phyloP scores from a whole-genome alignment of 2,329 filamentous ascomycete genomes.

The Fusarium sp. region DNA sequence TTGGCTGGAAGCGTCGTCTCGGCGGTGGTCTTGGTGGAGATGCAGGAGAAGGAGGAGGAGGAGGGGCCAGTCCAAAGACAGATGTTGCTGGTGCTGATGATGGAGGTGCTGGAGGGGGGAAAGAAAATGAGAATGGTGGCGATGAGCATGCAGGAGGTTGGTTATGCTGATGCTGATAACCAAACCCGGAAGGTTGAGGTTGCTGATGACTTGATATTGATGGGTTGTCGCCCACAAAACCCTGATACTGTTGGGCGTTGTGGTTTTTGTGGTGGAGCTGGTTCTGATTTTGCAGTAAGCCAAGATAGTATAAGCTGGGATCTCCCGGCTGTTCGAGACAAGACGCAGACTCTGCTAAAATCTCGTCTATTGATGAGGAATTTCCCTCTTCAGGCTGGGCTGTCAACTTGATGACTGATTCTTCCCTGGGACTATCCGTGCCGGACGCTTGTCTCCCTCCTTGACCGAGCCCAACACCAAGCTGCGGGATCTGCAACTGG shows the following conservation, averaged over 20 bases:
- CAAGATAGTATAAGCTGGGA: constrained; percentile 32
- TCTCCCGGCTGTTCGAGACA: constrained; percentile 22
- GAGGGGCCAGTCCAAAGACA: constrained; percentile 25
- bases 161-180: constrained; percentile 23
- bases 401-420: constrained; percentile 14
- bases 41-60: constrained; percentile 31
- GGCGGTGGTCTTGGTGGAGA: constrained; percentile 34
- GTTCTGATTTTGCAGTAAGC: constrained; percentile 33
- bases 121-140: constrained; percentile 24
- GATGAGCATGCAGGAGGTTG: constrained; percentile 24
- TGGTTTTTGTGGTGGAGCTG: constrained; percentile 20
- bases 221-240: constrained; percentile 19
- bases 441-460: constrained; percentile 36
- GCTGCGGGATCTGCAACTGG: constrained; percentile 41
- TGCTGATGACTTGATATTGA: constrained; percentile 22
- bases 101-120: constrained; percentile 18
- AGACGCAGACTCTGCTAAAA: constrained; percentile 27
- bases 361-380: constrained; percentile 15
- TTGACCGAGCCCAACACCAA: constrained; percentile 41
- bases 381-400: constrained; percentile 16
- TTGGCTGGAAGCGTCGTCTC: constrained; percentile 40
- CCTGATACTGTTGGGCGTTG: constrained; percentile 19
- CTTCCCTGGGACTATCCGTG: constrained; percentile 17
- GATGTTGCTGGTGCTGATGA: constrained; percentile 32
- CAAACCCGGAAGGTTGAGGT: constrained; percentile 16